Percentiles rank a stretch among this genome's conserved stretches.
Conservation (phyloP, 2,329 filamentous ascomycete species). For the Beauveria rudraprayagi region DNA sequence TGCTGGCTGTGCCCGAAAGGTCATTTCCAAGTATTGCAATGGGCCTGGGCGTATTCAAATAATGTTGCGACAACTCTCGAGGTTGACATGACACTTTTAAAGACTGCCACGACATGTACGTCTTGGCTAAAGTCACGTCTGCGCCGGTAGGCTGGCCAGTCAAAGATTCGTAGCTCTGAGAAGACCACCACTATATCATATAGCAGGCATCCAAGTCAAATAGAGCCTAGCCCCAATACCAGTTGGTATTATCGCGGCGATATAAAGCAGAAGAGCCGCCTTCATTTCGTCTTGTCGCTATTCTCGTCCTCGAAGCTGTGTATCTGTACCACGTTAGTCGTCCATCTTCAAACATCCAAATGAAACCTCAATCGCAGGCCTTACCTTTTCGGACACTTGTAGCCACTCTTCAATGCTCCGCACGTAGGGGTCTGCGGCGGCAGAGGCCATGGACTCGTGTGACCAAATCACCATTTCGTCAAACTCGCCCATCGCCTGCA, state of each 20-base stretch:
- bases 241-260: not conserved
- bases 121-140: not conserved
- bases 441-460: conserved; percentile 60
- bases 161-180: not conserved
- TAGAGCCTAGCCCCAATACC: fast-evolving
- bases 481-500: conserved; percentile 62
- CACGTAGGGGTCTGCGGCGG: conserved; percentile 58
- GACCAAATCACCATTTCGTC: conserved; percentile 75
- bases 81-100: not conserved
- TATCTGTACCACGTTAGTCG: not conserved
- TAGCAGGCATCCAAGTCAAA: too few species aligned
- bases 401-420: conserved; percentile 78
- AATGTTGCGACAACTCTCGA: not conserved
- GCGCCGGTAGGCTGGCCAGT: not conserved
- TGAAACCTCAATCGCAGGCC: too few species aligned
- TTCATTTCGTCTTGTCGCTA: not conserved
- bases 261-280: not conserved
- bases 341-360: not conserved
- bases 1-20: not conserved
- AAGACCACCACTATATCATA: too few species aligned
- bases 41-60: fast-evolving
- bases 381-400: conserved; percentile 58
- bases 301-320: not conserved
- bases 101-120: not conserved
- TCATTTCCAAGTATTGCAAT: not conserved